Percentiles rank a stretch among this genome's conserved stretches.
Conservation (phyloP, 371 early-diverging fungal genomes). For the Fennellomyces sp. region DNA sequence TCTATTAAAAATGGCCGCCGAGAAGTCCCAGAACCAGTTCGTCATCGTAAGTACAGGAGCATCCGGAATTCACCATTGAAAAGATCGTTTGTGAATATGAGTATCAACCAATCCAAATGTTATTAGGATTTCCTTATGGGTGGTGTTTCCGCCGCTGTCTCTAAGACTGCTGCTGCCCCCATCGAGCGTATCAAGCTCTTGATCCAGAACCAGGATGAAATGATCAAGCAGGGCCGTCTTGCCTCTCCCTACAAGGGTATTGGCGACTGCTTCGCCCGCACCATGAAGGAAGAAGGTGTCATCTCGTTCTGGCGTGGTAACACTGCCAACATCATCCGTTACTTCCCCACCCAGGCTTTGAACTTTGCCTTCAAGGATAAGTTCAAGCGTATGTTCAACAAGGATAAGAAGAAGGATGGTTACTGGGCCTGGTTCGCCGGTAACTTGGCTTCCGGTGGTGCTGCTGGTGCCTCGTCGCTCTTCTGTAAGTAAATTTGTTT, state of each 20-base stretch:
- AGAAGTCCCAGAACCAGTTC: slow-evolving; percentile 44
- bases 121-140: slow-evolving; percentile 65
- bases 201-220: slow-evolving; percentile 83
- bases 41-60: slow-evolving; percentile 44
- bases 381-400: slow-evolving; percentile 81
- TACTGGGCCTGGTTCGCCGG: slow-evolving; percentile 77
- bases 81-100: neutral
- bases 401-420: slow-evolving; percentile 64
- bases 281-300: slow-evolving; percentile 73
- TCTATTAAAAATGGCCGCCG: slow-evolving; percentile 7
- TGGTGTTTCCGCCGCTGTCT: slow-evolving; percentile 90
- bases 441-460: slow-evolving; percentile 82
- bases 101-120: neutral
- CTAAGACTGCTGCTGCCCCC: slow-evolving; percentile 90
- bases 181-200: slow-evolving; percentile 82
- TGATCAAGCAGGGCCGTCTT: slow-evolving; percentile 78
- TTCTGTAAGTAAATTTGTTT: slow-evolving; percentile 8
- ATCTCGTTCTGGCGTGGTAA: slow-evolving; percentile 82
- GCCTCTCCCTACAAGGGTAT: slow-evolving; percentile 79
- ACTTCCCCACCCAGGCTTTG: slow-evolving; percentile 87
- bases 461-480: slow-evolving; percentile 67
- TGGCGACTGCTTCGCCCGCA: slow-evolving; percentile 77
- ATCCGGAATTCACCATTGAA: neutral
- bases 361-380: slow-evolving; percentile 86
- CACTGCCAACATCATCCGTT: slow-evolving; percentile 82